phyloP scores from a whole-genome alignment of 768 basidiomycete genomes.

The Russula griseocarnosa region DNA sequence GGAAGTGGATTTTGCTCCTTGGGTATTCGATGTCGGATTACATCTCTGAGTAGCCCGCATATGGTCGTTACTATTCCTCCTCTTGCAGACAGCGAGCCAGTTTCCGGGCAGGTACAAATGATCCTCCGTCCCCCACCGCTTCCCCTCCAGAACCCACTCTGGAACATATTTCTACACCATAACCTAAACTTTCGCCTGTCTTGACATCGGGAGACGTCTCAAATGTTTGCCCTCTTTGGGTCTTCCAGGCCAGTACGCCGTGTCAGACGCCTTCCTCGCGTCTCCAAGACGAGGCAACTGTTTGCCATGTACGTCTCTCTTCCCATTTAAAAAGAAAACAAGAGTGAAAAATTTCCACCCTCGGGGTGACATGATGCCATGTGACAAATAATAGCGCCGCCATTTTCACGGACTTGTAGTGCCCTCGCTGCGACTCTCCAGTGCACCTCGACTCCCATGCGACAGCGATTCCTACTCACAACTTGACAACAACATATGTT shows the following conservation, averaged over 20 bases:
- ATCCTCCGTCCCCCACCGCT: neutral
- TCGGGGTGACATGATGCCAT: too few species aligned
- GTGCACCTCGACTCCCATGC: slow-evolving; percentile 1
- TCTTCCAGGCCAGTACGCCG: slow-evolving; percentile 33
- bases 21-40: too few species aligned
- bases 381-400: too few species aligned
- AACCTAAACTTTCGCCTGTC: slow-evolving; percentile 18
- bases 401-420: too few species aligned
- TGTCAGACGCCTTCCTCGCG: slow-evolving; percentile 20
- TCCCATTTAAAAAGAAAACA: too few species aligned
- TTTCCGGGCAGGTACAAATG: slow-evolving; percentile 55
- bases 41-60: too few species aligned
- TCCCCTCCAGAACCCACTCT: neutral
- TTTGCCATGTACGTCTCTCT: too few species aligned
- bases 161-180: neutral
- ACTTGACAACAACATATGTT: too few species aligned
- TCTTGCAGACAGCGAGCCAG: slow-evolving; percentile 26
- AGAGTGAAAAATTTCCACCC: too few species aligned
- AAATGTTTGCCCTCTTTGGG: slow-evolving; percentile 36
- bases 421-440: neutral
- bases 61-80: neutral
- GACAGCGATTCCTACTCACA: neutral
- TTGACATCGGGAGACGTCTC: slow-evolving; percentile 35
- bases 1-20: too few species aligned
- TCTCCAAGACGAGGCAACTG: too few species aligned